Evolutionary conservation across 148 eudicot genomes (phyloP).

Genomic region (Drosera capensis): DNA sequence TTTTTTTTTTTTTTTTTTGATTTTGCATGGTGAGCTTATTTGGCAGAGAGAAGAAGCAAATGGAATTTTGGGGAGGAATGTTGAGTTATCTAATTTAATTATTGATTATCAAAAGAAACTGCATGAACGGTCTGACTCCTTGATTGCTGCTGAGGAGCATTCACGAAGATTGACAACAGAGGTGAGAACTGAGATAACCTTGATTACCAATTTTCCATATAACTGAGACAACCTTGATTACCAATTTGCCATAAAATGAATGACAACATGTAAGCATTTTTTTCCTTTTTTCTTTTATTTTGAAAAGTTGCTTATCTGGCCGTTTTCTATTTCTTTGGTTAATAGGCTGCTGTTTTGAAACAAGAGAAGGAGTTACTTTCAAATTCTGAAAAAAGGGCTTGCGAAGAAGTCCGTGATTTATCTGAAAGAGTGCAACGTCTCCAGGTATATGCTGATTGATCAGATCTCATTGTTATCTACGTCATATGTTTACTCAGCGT

Average conservation of each 20-base stretch:
- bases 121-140: slow-evolving; percentile 66
- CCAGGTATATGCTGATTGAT: slow-evolving; percentile 26
- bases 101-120: slow-evolving; percentile 71
- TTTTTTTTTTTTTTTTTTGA: background rate
- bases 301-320: no score
- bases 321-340: no score
- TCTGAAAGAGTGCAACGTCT: slow-evolving; percentile 68
- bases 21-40: background rate
- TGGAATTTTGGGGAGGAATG: slow-evolving; percentile 53
- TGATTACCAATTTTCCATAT: no score
- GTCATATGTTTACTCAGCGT: background rate
- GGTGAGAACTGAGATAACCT: no score
- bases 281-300: background rate
- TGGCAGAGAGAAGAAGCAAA: slow-evolving; percentile 59
- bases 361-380: slow-evolving; percentile 68
- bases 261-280: no score
- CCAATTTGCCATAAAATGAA: no score
- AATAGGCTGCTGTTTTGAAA: slow-evolving; percentile 48
- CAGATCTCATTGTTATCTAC: background rate
- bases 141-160: slow-evolving; percentile 51
- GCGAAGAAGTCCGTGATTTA: slow-evolving; percentile 71
- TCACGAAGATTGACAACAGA: slow-evolving; percentile 70
- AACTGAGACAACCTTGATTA: no score
- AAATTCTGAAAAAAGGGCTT: slow-evolving; percentile 80
- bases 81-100: slow-evolving; percentile 78